Conservation (phyloP, 2,329 filamentous ascomycete species). For the Botrytis fabae region DNA sequence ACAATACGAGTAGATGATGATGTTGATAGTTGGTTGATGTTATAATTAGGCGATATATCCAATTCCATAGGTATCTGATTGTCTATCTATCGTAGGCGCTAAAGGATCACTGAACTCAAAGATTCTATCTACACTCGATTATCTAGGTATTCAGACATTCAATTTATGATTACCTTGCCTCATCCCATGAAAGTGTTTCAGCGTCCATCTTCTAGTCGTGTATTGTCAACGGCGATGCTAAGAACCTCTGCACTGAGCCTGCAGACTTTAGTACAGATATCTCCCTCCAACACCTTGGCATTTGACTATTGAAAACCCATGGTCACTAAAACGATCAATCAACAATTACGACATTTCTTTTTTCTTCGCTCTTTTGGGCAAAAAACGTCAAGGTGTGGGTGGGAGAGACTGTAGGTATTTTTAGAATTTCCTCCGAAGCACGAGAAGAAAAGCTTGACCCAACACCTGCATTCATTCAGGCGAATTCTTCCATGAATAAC, state of each 20-base stretch:
- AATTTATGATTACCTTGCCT: not conserved
- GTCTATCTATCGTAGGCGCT: not conserved
- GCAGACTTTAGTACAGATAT: not conserved
- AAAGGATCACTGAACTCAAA: not conserved
- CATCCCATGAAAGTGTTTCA: not conserved
- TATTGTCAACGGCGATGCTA: not conserved
- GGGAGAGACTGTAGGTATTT: not conserved
- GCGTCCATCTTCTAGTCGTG: not conserved
- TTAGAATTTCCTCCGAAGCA: conserved; percentile 9
- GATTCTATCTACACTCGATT: not conserved
- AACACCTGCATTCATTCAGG: conserved; percentile 13
- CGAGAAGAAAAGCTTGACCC: conserved; percentile 13
- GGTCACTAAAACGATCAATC: not conserved
- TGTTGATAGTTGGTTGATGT: not conserved
- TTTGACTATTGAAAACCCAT: conserved; percentile 10
- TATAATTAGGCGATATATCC: not conserved
- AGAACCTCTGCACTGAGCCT: not conserved
- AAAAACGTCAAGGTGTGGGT: not conserved
- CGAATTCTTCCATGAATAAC: not conserved
- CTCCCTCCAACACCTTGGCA: conserved; percentile 9
- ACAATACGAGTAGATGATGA: not conserved
- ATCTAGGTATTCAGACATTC: no score
- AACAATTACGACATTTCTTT: not conserved
- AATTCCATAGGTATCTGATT: not conserved
- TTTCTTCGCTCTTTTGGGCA: no score